Base-by-base conservation (phyloP, 2,329 filamentous ascomycete genomes). In the Fusarium vanettenii region DNA sequence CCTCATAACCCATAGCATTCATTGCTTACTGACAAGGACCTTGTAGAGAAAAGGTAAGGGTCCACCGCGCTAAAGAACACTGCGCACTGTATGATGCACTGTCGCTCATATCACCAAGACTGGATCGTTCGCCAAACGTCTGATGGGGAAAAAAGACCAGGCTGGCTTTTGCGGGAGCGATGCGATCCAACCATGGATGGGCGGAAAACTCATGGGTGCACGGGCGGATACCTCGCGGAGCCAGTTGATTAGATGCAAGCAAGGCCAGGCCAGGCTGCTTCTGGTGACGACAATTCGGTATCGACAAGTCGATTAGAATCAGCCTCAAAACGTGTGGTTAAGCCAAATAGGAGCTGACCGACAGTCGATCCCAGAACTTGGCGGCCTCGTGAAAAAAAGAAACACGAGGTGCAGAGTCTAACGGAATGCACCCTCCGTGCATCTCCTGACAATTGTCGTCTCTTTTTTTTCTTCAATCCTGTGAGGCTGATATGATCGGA, bases 351-450 rank as follows among this genome's bases (percentile, higher is more conserved):
- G 48, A 52, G 69, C 70, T 75, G 66, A 73, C 72, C 66, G 72
- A 71, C 65, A 62, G 61, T 66, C 33, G 20, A 35, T 41, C 22
- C 57, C 4, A 62, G 37, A 73, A 68, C 52, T 66, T 73, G 73
- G 73, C 62, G 73, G 59, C 61, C 64, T 75, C 55, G 70, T 55
- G 41, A 64, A 62, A 71, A 43, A 60, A n/a, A 39, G 43, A 33
- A 64, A 71, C 61, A 75, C 63, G 72, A 71, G 67, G 41, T 66
- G 67, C 43, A 75, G 59, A 60, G n/a, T 67, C 71, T 67, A 7
- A 60, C 73, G 73, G 70, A 62, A 71, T 74, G 70, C 67, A 45
- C 62, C 73, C 67, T 76, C 73, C 73, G 73, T 64, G 31, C 59
- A 70, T 75, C 73, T 71, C 70, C 60, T 76, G 73, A 76, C 52